Evolutionary conservation across 148 eudicot species (phyloP).

Genomic region (Chenopodium suecicum): DNA sequence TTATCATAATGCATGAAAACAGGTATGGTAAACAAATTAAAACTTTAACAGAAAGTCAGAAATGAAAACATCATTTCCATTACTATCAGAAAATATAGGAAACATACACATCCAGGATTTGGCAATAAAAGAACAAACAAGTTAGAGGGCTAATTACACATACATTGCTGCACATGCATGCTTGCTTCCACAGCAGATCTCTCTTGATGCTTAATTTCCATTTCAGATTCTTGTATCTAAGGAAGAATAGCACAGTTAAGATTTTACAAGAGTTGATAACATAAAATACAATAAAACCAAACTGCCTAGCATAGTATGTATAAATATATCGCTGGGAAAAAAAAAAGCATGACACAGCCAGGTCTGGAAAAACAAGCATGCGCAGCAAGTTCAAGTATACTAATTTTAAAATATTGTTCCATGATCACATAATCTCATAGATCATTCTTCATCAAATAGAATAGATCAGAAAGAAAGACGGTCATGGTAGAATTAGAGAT

Average conservation of each 20-base stretch:
- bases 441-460: neutral
- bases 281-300: neutral
- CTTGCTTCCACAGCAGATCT: slow-evolving; percentile 61
- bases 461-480: neutral
- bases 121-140: neutral
- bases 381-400: neutral
- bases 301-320: neutral
- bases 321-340: neutral
- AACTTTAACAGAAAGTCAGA: neutral
- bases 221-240: slow-evolving; percentile 82
- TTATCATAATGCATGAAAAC: neutral
- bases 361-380: neutral
- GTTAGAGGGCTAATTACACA: slow-evolving; percentile 15
- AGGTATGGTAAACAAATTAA: neutral
- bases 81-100: neutral
- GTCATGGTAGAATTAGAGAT: neutral
- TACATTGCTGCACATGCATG: slow-evolving; percentile 55
- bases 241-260: slow-evolving; percentile 9
- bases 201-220: slow-evolving; percentile 59
- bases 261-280: neutral
- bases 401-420: neutral
- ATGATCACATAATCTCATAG: neutral
- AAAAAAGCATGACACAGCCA: neutral
- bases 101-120: neutral
- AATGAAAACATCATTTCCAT: neutral